Percentiles rank a stretch among this genome's conserved stretches.
Conservation (phyloP, 1,139 yeast genomes). For the Pichia inconspicua region DNA sequence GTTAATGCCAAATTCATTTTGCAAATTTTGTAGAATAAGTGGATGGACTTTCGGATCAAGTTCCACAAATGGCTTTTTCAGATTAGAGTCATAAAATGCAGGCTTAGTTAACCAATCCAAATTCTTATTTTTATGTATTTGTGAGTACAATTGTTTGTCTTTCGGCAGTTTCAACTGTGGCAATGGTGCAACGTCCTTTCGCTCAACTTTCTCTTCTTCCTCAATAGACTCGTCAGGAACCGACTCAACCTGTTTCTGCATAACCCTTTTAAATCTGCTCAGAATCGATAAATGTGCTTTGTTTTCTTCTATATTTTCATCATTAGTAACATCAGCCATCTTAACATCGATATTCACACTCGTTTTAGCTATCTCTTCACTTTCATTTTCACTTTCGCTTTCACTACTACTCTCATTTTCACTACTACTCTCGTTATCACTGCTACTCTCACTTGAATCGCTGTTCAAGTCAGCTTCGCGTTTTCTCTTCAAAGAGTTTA, state of each 20-base stretch:
- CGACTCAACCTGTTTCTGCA: conserved; percentile 22
- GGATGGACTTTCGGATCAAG: conserved; percentile 33
- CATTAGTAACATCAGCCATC: conserved; percentile 1
- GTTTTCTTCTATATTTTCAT: neutral
- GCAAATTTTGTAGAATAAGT: conserved; percentile 40
- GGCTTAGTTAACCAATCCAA: conserved; percentile 68
- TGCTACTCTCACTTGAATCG: conserved; percentile 5
- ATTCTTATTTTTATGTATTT: conserved; percentile 35
- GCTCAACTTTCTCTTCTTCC: conserved; percentile 22
- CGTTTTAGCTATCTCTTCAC: conserved; percentile 10
- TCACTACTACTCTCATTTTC: neutral
- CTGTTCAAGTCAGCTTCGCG: conserved; percentile 8
- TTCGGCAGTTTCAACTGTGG: conserved; percentile 72
- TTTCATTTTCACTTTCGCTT: conserved; percentile 10
- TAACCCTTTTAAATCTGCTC: conserved; percentile 34
- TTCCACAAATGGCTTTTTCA: conserved; percentile 35
- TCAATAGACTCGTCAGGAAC: neutral
- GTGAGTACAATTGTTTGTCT: conserved; percentile 35
- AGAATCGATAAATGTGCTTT: conserved; percentile 32
- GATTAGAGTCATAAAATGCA: conserved; percentile 40
- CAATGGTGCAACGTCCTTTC: conserved; percentile 58
- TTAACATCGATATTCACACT: conserved; percentile 5
- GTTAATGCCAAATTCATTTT: conserved; percentile 34
- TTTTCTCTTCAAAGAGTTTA: conserved; percentile 16
- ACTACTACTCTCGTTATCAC: neutral